phyloP scores from a whole-genome alignment of 1,284 basidiomycete species.

The Leccinum subspadiceum region DNA sequence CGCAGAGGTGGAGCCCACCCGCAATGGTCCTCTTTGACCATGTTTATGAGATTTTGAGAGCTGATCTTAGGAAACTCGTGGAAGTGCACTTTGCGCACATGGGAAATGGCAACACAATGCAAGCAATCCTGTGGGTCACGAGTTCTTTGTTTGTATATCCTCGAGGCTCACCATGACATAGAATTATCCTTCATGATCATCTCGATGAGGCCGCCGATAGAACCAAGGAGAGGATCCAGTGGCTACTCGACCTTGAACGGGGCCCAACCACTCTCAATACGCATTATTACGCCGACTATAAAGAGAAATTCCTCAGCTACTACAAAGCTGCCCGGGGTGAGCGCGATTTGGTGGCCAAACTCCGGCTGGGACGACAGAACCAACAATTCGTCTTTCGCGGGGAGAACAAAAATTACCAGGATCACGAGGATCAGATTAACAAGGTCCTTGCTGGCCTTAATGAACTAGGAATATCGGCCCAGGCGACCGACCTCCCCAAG shows the following conservation, averaged over 20 bases:
- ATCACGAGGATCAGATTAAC: constrained; percentile 5
- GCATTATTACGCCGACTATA: constrained; percentile 57
- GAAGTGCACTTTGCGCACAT: constrained; percentile 49
- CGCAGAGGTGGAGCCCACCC: constrained; percentile 50
- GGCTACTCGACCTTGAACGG: constrained; percentile 53
- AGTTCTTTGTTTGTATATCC: neutral
- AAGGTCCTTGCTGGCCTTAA: constrained; percentile 42
- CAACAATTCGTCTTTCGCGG: neutral
- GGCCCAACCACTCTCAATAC: constrained; percentile 57
- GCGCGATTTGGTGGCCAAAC: constrained; percentile 26
- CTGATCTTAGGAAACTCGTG: constrained; percentile 43
- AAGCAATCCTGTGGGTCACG: constrained; percentile 49
- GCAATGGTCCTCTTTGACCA: constrained; percentile 47
- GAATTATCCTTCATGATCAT: constrained; percentile 47
- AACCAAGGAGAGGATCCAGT: constrained; percentile 44
- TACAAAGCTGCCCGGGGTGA: constrained; percentile 45
- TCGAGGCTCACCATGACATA: constrained; percentile 20
- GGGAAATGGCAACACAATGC: constrained; percentile 50
- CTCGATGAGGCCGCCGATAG: constrained; percentile 41
- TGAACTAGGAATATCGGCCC: constrained; percentile 43
- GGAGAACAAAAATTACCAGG: too few species aligned
- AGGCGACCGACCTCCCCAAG: constrained; percentile 47
- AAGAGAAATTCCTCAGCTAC: constrained; percentile 51
- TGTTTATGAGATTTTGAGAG: constrained; percentile 39
- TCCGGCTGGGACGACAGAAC: constrained; percentile 6